These are phyloP conservation scores for Imleria badia DNA, from an alignment of 768 basidiomycete genomes.

Conservation along the genomic window DNA sequence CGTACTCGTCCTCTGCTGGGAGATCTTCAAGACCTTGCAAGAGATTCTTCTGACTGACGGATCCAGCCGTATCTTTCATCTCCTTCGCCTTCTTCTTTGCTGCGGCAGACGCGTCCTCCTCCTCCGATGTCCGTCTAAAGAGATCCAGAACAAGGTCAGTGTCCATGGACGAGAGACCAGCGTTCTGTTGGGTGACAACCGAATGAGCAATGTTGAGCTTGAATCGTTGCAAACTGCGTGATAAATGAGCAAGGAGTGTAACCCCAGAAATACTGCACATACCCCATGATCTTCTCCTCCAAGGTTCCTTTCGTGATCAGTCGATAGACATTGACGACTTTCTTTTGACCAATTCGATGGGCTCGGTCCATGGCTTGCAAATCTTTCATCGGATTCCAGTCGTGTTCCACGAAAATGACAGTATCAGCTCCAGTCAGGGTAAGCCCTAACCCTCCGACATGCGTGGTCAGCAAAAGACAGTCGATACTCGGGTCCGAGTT, in stretches of 20 bases:
- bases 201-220: slow-evolving; percentile 98
- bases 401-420: slow-evolving; percentile 98
- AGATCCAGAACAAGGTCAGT: slow-evolving; percentile 96
- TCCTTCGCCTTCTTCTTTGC: slow-evolving; percentile 51
- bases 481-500: slow-evolving; percentile 98
- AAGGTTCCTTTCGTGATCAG: slow-evolving; percentile 95
- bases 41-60: slow-evolving; percentile 76
- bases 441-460: slow-evolving; percentile 93
- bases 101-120: slow-evolving; percentile 64
- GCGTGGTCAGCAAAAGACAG: slow-evolving; percentile 91
- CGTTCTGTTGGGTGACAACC: slow-evolving; percentile 96
- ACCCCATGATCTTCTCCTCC: slow-evolving; percentile 99
- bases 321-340: slow-evolving; percentile 98
- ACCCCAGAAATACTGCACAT: slow-evolving; percentile 26
- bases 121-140: slow-evolving; percentile 75
- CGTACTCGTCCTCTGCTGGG: slow-evolving; percentile 91
- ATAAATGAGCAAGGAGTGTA: slow-evolving; percentile 5
- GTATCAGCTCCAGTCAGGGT: slow-evolving; percentile 98
- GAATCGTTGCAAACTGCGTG: slow-evolving; percentile 87
- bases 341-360: slow-evolving; percentile 97
- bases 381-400: slow-evolving; percentile 99
- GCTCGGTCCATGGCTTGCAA: slow-evolving; percentile 99
- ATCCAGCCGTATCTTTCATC: slow-evolving; percentile 52
- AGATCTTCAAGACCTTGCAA: slow-evolving; percentile 90
- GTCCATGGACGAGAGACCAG: slow-evolving; percentile 92